Percentiles rank a stretch among this genome's conserved stretches.
These are phyloP conservation scores for Naegleria lovaniensis DNA, from an alignment of 208 protist species.

Conservation along the genomic window DNA sequence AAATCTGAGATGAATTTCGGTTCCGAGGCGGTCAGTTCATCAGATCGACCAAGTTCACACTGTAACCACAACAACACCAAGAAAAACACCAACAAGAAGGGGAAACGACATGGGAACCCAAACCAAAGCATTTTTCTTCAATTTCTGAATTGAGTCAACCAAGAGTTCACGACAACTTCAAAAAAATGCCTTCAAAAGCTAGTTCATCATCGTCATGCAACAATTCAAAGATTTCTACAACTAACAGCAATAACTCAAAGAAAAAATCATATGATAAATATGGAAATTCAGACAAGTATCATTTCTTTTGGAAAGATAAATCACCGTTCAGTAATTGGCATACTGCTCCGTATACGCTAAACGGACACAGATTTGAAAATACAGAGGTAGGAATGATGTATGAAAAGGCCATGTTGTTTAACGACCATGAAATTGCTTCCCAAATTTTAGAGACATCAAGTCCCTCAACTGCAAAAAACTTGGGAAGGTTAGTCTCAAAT, in stretches of 20 bases:
- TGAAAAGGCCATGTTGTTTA: constrained; percentile 30
- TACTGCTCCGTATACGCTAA: neutral
- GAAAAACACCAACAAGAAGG: no score
- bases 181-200: no score
- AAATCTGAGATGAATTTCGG: no score
- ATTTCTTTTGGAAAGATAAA: constrained; percentile 12
- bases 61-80: no score
- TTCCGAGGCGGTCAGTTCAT: no score
- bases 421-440: neutral
- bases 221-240: no score
- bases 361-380: neutral
- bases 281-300: neutral
- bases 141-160: no score
- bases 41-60: no score
- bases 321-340: neutral
- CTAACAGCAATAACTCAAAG: neutral
- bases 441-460: neutral
- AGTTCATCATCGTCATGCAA: no score
- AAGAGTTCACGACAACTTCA: no score
- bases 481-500: constrained; percentile 18
- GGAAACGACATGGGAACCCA: no score
- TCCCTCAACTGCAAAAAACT: constrained; percentile 1
- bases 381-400: constrained; percentile 33
- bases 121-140: no score
- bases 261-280: neutral